phyloP scores from a whole-genome alignment of 2,329 filamentous ascomycete species.

The Piedraia hortae region DNA sequence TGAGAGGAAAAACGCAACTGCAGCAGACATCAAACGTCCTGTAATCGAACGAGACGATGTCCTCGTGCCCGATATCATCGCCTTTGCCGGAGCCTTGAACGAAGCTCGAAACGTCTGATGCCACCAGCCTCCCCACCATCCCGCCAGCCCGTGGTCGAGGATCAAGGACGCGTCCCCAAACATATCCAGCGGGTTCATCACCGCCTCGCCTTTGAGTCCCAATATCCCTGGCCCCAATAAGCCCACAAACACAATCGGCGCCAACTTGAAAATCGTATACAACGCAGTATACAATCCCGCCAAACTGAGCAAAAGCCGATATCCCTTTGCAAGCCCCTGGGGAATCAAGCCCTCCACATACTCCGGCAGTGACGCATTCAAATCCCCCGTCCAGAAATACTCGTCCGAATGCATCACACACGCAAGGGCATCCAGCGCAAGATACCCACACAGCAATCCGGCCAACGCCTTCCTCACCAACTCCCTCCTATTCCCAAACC shows the following conservation, averaged over 20 bases:
- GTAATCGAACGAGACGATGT: slow-evolving; percentile 11
- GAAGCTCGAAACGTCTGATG: slow-evolving; percentile 65
- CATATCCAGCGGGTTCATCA: slow-evolving; percentile 29
- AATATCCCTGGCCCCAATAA: slow-evolving; percentile 30
- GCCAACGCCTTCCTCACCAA: slow-evolving; percentile 13
- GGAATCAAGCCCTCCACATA: slow-evolving; percentile 18
- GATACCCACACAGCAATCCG: slow-evolving; percentile 28
- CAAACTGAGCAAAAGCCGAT: slow-evolving; percentile 30
- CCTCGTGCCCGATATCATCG: slow-evolving; percentile 14
- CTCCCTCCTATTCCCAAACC: slow-evolving; percentile 11
- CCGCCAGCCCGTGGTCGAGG: slow-evolving; percentile 41
- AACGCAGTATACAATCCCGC: slow-evolving; percentile 32
- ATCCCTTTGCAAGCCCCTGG: slow-evolving; percentile 22
- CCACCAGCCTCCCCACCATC: slow-evolving; percentile 72
- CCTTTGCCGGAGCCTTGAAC: slow-evolving; percentile 32
- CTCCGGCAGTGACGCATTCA: slow-evolving; percentile 13
- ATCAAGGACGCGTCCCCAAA: slow-evolving; percentile 28
- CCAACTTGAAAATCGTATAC: slow-evolving; percentile 29
- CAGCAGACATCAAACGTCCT: slow-evolving; percentile 16
- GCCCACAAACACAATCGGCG: slow-evolving; percentile 31
- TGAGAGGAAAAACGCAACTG: slow-evolving; percentile 35
- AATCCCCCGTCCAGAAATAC: slow-evolving; percentile 32
- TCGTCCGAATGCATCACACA: slow-evolving; percentile 45
- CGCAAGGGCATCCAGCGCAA: slow-evolving; percentile 43
- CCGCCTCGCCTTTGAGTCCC: slow-evolving; percentile 31